These are phyloP conservation scores for Eutypella sp. DNA, from an alignment of 2,329 filamentous ascomycete genomes.

Conservation along the genomic window DNA sequence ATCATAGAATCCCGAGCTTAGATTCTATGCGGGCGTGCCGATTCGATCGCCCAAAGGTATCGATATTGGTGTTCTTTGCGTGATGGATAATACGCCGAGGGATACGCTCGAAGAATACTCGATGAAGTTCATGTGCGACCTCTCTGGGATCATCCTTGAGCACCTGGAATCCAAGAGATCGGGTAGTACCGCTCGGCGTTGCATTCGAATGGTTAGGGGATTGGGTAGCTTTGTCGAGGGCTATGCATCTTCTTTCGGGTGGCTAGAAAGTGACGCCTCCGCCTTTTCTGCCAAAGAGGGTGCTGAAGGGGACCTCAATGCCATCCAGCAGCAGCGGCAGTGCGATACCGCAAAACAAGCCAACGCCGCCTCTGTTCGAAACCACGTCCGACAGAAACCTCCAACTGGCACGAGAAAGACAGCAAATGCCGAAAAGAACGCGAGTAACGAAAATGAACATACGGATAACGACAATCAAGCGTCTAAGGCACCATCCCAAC, in stretches of 20 bases:
- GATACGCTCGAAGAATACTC: background rate
- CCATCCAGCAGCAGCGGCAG: slow-evolving; percentile 8
- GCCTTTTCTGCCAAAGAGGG: slow-evolving; percentile 11
- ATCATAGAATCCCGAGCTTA: slow-evolving; percentile 14
- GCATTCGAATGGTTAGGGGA: slow-evolving; percentile 17
- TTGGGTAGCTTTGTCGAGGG: slow-evolving; percentile 19
- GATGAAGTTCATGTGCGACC: slow-evolving; percentile 8
- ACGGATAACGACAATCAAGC: no score
- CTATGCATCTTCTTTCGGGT: slow-evolving; percentile 14
- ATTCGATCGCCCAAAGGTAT: slow-evolving; percentile 10
- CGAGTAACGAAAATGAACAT: no score
- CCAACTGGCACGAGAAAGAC: no score
- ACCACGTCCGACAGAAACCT: no score
- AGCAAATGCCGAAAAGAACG: no score
- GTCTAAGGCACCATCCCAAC: no score
- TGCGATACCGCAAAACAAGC: background rate
- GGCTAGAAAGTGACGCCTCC: slow-evolving; percentile 6
- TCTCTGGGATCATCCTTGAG: slow-evolving; percentile 10
- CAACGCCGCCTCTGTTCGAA: no score
- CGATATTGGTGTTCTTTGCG: slow-evolving; percentile 11
- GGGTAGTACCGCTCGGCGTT: slow-evolving; percentile 6
- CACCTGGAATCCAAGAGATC: slow-evolving; percentile 11
- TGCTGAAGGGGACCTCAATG: slow-evolving; percentile 17
- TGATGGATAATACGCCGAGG: slow-evolving; percentile 8
- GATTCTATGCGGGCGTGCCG: slow-evolving; percentile 15